Conservation (phyloP, 108 stramenopile species). For the Seminavis robusta region DNA sequence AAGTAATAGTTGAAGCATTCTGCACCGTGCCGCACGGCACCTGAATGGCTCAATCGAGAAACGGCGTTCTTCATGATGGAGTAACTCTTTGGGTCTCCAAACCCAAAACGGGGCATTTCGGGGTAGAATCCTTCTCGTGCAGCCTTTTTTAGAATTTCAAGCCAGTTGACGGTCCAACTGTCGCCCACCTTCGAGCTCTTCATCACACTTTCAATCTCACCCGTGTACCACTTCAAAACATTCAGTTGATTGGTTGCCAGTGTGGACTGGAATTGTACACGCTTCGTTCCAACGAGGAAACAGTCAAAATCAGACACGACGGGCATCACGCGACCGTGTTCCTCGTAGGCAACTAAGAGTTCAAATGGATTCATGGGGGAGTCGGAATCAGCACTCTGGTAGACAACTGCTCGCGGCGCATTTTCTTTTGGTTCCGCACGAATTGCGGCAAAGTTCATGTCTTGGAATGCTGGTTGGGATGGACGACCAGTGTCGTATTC, state of each 20-base stretch:
- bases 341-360: slow-evolving; percentile 56
- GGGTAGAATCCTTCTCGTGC: slow-evolving; percentile 34
- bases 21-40: slow-evolving; percentile 61
- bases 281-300: slow-evolving; percentile 45
- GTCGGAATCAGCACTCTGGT: slow-evolving; percentile 4
- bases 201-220: slow-evolving; percentile 34
- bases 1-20: slow-evolving; percentile 70
- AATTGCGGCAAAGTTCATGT: slow-evolving; percentile 48
- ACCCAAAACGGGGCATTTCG: slow-evolving; percentile 46
- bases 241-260: slow-evolving; percentile 51
- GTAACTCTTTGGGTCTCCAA: slow-evolving; percentile 48
- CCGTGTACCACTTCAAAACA: slow-evolving; percentile 34
- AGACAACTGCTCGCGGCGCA: slow-evolving; percentile 29
- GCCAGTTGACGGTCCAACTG: slow-evolving; percentile 40
- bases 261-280: slow-evolving; percentile 44
- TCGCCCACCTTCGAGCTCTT: slow-evolving; percentile 7
- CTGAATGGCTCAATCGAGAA: slow-evolving; percentile 24
- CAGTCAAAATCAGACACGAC: slow-evolving; percentile 63
- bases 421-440: slow-evolving; percentile 10
- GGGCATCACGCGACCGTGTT: slow-evolving; percentile 44
- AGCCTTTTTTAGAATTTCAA: slow-evolving; percentile 38
- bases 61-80: slow-evolving; percentile 48
- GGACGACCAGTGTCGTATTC: slow-evolving; percentile 43
- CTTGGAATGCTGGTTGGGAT: slow-evolving; percentile 45
- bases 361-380: slow-evolving; percentile 43